Percentiles rank a stretch among this genome's conserved stretches.
Conservation (phyloP, 2,329 filamentous ascomycete species). For the Aspergillus sp. region DNA sequence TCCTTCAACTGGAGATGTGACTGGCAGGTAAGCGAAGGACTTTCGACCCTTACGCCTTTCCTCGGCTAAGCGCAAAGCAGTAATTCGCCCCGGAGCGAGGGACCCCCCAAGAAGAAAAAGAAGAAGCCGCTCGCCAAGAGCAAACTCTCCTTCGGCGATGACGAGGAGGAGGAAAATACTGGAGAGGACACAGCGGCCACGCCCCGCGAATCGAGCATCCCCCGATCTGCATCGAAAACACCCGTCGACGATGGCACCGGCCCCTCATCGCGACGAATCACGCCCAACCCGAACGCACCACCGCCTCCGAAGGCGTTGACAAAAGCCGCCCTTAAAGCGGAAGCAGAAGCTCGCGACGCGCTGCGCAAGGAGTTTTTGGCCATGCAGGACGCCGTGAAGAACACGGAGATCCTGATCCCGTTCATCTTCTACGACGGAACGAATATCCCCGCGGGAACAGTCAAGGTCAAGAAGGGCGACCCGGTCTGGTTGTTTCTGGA, state of each 20-base stretch:
- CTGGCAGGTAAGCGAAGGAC: slow-evolving; percentile 56
- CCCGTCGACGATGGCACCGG: slow-evolving; percentile 30
- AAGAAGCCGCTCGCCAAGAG: slow-evolving; percentile 58
- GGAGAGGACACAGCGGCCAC: slow-evolving; percentile 38
- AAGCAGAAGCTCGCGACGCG: slow-evolving; percentile 72
- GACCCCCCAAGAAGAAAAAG: slow-evolving; percentile 53
- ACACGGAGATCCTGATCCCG: slow-evolving; percentile 82
- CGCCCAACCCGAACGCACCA: slow-evolving; percentile 44
- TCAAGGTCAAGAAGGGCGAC: slow-evolving; percentile 89
- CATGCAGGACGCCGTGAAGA: slow-evolving; percentile 82
- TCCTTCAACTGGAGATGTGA: slow-evolving; percentile 44
- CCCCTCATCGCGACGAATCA: slow-evolving; percentile 32
- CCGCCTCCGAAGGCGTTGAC: slow-evolving; percentile 70
- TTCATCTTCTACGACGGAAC: slow-evolving; percentile 98
- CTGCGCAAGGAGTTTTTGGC: slow-evolving; percentile 76
- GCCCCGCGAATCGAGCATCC: slow-evolving; percentile 37
- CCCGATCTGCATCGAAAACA: slow-evolving; percentile 37
- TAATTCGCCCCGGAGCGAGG: slow-evolving; percentile 48
- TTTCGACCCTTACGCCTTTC: slow-evolving; percentile 1
- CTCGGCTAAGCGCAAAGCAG: slow-evolving; percentile 57
- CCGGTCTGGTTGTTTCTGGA: slow-evolving; percentile 91
- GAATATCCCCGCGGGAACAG: slow-evolving; percentile 78
- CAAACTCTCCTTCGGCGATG: slow-evolving; percentile 62
- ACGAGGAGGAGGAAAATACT: slow-evolving; percentile 60
- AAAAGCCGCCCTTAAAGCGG: slow-evolving; percentile 72